These are phyloP conservation scores for Typha latifolia DNA, from an alignment of 176 grass and related monocot genomes.

Conservation along the genomic window DNA sequence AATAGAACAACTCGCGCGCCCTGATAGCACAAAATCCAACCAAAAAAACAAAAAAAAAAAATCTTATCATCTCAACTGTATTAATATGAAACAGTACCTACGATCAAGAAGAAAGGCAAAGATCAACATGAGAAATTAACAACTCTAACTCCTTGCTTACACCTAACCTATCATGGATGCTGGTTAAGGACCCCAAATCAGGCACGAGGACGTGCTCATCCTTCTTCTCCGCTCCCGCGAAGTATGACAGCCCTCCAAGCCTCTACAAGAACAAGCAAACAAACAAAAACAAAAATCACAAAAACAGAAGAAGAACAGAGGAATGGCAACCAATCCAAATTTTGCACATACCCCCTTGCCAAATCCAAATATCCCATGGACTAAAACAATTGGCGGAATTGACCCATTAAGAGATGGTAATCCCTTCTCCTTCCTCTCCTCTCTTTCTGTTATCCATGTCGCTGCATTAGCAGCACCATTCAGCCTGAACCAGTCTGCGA, in stretches of 20 bases:
- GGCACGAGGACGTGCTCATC: slow-evolving; percentile 72
- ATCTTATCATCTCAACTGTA: background rate
- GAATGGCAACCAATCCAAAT: background rate
- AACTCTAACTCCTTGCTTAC: background rate
- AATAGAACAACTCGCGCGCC: slow-evolving; percentile 76
- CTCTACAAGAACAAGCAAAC: slow-evolving; percentile 32
- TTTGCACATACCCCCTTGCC: slow-evolving; percentile 53
- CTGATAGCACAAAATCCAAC: slow-evolving; percentile 15
- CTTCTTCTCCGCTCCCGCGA: slow-evolving; percentile 91
- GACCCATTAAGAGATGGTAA: slow-evolving; percentile 10
- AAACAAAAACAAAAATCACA: slow-evolving; percentile 2
- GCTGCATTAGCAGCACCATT: background rate
- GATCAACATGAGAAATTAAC: no score
- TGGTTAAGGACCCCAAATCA: slow-evolving; percentile 71
- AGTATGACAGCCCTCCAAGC: slow-evolving; percentile 76
- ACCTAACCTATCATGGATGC: slow-evolving; percentile 59
- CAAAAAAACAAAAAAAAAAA: background rate
- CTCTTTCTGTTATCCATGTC: background rate
- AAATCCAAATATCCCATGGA: slow-evolving; percentile 88
- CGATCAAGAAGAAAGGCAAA: no score
- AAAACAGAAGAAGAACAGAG: background rate
- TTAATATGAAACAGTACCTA: no score
- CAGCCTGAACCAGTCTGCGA: slow-evolving; percentile 9
- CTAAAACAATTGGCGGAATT: slow-evolving; percentile 69
- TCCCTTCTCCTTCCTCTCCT: slow-evolving; percentile 4